Evolutionary conservation across 306 rosid genomes (phyloP).

Genomic region (Cucumis hystrix): DNA sequence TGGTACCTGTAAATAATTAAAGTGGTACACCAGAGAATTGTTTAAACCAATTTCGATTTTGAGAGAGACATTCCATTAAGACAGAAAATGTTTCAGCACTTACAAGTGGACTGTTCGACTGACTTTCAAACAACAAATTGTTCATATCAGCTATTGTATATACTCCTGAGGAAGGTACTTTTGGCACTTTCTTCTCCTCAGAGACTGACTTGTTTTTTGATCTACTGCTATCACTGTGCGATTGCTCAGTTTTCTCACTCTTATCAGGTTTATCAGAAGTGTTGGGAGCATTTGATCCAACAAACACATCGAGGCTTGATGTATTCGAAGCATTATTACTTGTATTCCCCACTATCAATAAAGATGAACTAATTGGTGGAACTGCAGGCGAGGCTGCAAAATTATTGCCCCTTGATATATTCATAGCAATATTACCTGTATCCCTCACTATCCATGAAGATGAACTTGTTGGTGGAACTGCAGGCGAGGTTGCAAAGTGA

Average conservation of each 20-base stretch:
- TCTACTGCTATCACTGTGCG: constrained; percentile 9
- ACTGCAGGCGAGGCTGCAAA: constrained; percentile 20
- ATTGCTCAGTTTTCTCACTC: constrained; percentile 24
- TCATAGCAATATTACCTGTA: not conserved
- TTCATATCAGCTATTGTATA: constrained; percentile 61
- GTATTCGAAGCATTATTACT: not conserved
- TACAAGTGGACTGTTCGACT: constrained; percentile 41
- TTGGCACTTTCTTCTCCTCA: constrained; percentile 18
- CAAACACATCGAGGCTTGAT: not conserved
- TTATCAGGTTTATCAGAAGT: not conserved
- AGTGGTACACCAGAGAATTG: not conserved
- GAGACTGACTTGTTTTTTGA: constrained; percentile 17
- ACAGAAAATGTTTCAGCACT: constrained; percentile 10
- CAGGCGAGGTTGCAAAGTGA: constrained; percentile 18
- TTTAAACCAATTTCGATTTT: not conserved
- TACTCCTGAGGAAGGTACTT: constrained; percentile 16
- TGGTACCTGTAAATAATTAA: constrained; percentile 38
- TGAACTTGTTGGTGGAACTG: constrained; percentile 15
- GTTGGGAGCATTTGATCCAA: not conserved
- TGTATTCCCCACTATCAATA: not conserved
- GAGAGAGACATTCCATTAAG: not conserved
- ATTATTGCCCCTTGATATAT: not conserved
- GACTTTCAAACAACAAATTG: constrained; percentile 33
- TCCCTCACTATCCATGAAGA: not conserved
- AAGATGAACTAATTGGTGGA: constrained; percentile 12